A percentile compares a stretch with the other conserved stretches of the same genome.
Conservation (phyloP, 768 basidiomycete genomes). For the Candolleomyces efflorescens region DNA sequence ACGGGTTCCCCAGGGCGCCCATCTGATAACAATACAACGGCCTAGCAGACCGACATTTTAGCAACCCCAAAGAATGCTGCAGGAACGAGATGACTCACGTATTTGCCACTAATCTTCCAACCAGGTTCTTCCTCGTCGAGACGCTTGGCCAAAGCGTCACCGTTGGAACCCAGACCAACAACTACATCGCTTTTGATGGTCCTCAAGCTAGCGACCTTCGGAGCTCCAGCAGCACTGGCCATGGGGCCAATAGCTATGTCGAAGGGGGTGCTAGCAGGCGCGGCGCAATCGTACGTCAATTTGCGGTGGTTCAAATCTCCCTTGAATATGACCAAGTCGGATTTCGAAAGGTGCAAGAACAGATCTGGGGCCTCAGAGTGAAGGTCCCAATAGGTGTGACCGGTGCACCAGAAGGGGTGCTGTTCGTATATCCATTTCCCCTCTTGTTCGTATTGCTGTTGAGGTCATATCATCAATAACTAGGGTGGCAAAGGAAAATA, state of each 20-base stretch:
- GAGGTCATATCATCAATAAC: slow-evolving; percentile 2
- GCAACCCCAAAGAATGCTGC: background rate
- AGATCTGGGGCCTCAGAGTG: slow-evolving; percentile 83
- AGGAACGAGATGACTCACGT: slow-evolving; percentile 46
- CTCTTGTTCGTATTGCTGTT: slow-evolving; percentile 84
- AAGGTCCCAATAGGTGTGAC: slow-evolving; percentile 90
- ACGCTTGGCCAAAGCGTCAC: slow-evolving; percentile 67
- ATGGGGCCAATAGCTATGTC: slow-evolving; percentile 89
- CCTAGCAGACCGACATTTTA: slow-evolving; percentile 42
- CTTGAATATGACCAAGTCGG: slow-evolving; percentile 92
- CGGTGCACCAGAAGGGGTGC: slow-evolving; percentile 95
- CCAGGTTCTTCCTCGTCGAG: slow-evolving; percentile 86
- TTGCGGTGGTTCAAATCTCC: slow-evolving; percentile 94
- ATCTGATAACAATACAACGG: slow-evolving; percentile 82
- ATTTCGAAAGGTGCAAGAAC: slow-evolving; percentile 86
- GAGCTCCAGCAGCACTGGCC: slow-evolving; percentile 84
- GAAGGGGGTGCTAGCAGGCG: slow-evolving; percentile 84
- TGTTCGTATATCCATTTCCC: slow-evolving; percentile 94
- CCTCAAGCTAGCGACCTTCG: slow-evolving; percentile 78
- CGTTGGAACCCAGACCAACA: slow-evolving; percentile 70
- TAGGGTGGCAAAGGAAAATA: background rate
- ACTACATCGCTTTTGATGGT: slow-evolving; percentile 97
- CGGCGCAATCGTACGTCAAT: slow-evolving; percentile 82
- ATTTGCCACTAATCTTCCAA: slow-evolving; percentile 98
- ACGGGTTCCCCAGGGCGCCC: slow-evolving; percentile 89